Conservation (phyloP, 2,329 filamentous ascomycete species). For the Cytospora schulzeri region DNA sequence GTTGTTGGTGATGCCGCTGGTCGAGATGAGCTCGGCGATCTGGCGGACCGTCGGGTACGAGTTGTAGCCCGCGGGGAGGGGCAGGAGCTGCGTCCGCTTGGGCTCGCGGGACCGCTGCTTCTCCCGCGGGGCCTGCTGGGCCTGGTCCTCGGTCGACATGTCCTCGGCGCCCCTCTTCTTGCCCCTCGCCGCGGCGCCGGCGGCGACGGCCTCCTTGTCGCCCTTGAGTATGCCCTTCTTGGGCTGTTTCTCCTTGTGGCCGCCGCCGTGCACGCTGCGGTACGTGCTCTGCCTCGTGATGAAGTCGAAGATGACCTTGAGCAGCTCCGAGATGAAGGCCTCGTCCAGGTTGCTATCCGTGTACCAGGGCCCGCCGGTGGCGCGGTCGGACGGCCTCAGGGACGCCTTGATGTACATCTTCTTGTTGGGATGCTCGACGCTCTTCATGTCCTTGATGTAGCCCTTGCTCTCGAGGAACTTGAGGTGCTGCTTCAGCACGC, state of each 20-base stretch:
- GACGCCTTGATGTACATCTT: conserved; percentile 95
- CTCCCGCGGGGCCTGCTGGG: conserved; percentile 33
- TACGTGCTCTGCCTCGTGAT: conserved; percentile 75
- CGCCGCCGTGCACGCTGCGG: conserved; percentile 43
- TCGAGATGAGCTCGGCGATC: conserved; percentile 74
- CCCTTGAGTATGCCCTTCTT: conserved; percentile 60
- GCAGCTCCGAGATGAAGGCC: conserved; percentile 79
- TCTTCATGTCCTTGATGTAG: conserved; percentile 87
- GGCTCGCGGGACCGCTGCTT: conserved; percentile 23
- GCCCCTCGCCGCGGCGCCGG: conserved; percentile 40
- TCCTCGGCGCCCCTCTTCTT: conserved; percentile 56
- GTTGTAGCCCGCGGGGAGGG: conserved; percentile 67
- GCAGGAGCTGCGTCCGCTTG: conserved; percentile 47
- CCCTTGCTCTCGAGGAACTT: conserved; percentile 82
- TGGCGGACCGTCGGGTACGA: conserved; percentile 80
- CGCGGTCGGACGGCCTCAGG: conserved; percentile 82
- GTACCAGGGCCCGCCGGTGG: conserved; percentile 94
- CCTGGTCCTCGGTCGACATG: conserved; percentile 42
- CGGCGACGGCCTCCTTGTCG: conserved; percentile 29
- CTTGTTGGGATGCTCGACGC: conserved; percentile 84
- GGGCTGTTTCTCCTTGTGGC: conserved; percentile 46
- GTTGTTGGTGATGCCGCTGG: conserved; percentile 70
- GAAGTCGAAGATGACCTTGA: conserved; percentile 71
- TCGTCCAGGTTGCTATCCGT: conserved; percentile 88
- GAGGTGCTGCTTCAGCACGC: conserved; percentile 76